These are phyloP conservation scores for Abrus precatorius DNA, from an alignment of 306 rosid genomes.

Conservation along the genomic window DNA sequence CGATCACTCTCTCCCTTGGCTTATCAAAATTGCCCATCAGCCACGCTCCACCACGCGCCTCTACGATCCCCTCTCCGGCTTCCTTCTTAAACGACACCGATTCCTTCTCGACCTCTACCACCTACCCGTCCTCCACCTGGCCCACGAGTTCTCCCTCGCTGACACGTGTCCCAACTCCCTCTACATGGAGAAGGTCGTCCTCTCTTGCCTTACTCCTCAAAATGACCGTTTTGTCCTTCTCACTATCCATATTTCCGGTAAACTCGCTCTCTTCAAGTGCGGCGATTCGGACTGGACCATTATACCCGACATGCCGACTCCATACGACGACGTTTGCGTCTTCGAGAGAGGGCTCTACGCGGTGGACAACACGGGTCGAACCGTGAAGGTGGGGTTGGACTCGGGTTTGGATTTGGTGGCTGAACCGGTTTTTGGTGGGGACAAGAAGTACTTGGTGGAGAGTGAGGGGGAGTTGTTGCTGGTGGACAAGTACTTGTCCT, in stretches of 20 bases:
- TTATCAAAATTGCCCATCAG: constrained; percentile 39
- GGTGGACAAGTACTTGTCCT: constrained; percentile 68
- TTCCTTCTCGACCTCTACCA: constrained; percentile 50
- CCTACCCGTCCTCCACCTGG: constrained; percentile 57
- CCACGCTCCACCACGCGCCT: background rate
- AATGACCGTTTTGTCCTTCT: constrained; percentile 52
- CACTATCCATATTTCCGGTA: constrained; percentile 86
- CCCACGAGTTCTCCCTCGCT: constrained; percentile 63
- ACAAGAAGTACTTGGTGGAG: constrained; percentile 82
- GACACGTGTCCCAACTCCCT: constrained; percentile 42
- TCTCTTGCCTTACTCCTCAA: constrained; percentile 58
- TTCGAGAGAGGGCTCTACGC: constrained; percentile 63
- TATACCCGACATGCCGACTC: constrained; percentile 67
- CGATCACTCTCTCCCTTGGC: constrained; percentile 18
- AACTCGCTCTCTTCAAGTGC: constrained; percentile 63
- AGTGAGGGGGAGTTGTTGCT: constrained; percentile 66
- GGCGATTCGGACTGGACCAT: constrained; percentile 71
- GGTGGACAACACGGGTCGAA: constrained; percentile 72
- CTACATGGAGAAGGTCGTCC: constrained; percentile 72
- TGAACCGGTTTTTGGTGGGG: constrained; percentile 84
- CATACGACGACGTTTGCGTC: constrained; percentile 77
- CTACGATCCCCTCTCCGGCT: constrained; percentile 39
- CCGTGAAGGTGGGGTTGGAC: constrained; percentile 60
- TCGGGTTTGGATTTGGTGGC: constrained; percentile 55
- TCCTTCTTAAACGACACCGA: constrained; percentile 31